Evolutionary conservation across 2,329 filamentous ascomycete species (phyloP), one percentile per base, ranked within the genome.

Genomic region (Colletotrichum karsti): DNA sequence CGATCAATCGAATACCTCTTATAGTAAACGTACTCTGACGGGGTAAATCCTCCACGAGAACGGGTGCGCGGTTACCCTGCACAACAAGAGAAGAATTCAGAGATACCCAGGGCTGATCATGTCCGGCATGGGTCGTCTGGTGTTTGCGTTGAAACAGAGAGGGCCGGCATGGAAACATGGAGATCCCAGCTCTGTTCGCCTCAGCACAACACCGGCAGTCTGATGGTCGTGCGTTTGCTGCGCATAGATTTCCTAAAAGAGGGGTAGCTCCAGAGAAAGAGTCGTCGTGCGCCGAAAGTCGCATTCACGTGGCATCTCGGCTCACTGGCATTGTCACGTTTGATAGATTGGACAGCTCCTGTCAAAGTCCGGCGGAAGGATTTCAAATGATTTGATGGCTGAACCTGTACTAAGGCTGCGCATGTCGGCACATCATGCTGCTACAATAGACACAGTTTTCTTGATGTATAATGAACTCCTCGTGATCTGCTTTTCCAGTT

Each of bases 241-340:
- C 57, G 50, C 63, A 62, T 41, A 30, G 63, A 13, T 41, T 62
- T 41, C 63, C 57, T 3, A 26, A 55, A 26, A 35, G 33, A 35
- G 33, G 15, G 26, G 42, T 20, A n/a, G n/a, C 15, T 26, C n/a
- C 24, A 18, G 18, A 15, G 35, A 12, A n/a, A 22, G 41, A 26
- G 12, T 33, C 15, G 15, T 18, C 13, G 12, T 28, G n/a, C 13
- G 41, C 30, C 28, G 48, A 44, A 62, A 13, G n/a, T 28, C 24
- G 30, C 50, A 33, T 62, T 62, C 63, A 56, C 39, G 30, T 66
- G 63, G 57, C 33, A 20, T 39, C 57, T 66, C 57, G 63, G 57
- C 50, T 62, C 20, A 6, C 50, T 37, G 9, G 24, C 15, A 33
- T 41, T 62, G 63, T 39, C 50, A 41, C 20, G 26, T 53, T 48